Conservation (phyloP, 2,329 filamentous ascomycete species). For the Botrytis tulipae region DNA sequence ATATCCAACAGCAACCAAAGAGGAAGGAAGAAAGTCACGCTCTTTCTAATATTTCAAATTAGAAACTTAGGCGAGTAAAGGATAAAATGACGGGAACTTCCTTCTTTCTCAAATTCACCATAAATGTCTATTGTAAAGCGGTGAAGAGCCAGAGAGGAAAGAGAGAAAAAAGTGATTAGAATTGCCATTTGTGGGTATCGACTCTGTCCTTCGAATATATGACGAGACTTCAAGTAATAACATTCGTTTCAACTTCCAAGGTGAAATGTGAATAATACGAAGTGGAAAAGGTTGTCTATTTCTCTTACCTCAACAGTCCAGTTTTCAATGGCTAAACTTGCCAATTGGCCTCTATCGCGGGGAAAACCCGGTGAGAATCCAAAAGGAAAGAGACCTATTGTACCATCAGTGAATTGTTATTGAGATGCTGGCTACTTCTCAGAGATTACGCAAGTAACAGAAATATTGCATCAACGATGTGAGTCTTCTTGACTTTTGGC, state of each 20-base stretch:
- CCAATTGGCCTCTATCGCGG: neutral
- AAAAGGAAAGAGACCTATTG: neutral
- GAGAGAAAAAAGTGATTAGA: neutral
- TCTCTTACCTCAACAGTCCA: slow-evolving; percentile 3
- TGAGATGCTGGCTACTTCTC: neutral
- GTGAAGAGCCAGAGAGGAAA: neutral
- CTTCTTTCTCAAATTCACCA: neutral
- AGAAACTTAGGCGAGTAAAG: neutral
- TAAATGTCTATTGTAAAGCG: neutral
- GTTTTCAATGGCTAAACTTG: neutral
- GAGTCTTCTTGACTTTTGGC: neutral
- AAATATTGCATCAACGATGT: neutral
- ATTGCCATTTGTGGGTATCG: neutral
- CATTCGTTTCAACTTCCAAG: neutral
- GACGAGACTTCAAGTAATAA: slow-evolving; percentile 7
- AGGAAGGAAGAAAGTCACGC: neutral
- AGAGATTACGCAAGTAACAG: neutral
- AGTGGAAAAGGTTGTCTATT: neutral
- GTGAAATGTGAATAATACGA: neutral
- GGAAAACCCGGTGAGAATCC: neutral
- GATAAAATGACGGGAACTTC: slow-evolving; percentile 1
- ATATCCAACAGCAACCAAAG: neutral
- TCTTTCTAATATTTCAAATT: neutral
- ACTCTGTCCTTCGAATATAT: neutral
- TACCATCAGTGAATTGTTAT: neutral